These are phyloP conservation scores for Fusarium begoniae DNA, from an alignment of 2,329 filamentous ascomycete species.

Conservation along the genomic window DNA sequence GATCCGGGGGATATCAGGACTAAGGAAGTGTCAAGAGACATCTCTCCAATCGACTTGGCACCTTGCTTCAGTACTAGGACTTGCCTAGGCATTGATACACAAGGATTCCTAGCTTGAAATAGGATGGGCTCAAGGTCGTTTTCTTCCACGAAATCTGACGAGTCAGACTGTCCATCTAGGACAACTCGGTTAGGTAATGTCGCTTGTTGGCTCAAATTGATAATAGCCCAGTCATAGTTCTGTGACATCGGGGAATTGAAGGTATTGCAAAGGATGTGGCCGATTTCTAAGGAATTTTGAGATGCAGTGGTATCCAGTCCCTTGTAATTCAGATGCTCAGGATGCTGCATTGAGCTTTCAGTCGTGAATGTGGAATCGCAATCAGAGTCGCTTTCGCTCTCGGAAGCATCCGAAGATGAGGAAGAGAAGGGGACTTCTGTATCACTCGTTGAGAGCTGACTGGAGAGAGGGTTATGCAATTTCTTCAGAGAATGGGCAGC, in stretches of 20 bases:
- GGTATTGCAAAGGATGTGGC: background rate
- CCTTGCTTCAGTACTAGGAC: background rate
- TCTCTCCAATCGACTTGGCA: fast-evolving
- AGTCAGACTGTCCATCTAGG: background rate
- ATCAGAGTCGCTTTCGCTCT: background rate
- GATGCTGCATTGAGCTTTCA: background rate
- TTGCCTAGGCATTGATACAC: fast-evolving
- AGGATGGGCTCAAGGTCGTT: fast-evolving
- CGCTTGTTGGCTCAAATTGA: background rate
- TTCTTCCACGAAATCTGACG: background rate
- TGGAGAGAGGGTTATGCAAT: fast-evolving
- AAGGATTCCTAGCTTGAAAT: fast-evolving
- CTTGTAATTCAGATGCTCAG: background rate
- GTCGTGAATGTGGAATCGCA: background rate
- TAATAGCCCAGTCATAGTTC: background rate
- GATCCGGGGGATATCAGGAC: background rate
- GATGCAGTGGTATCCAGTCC: no score
- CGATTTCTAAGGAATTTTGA: background rate
- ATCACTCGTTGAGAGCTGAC: no score
- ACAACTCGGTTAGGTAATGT: background rate
- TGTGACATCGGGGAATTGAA: background rate
- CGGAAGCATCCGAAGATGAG: background rate
- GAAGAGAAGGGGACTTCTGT: background rate
- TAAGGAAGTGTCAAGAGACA: background rate
- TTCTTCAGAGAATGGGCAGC: background rate